Conservation (phyloP, 2,329 filamentous ascomycete genomes). For the Chaetomiaceae sp. region DNA sequence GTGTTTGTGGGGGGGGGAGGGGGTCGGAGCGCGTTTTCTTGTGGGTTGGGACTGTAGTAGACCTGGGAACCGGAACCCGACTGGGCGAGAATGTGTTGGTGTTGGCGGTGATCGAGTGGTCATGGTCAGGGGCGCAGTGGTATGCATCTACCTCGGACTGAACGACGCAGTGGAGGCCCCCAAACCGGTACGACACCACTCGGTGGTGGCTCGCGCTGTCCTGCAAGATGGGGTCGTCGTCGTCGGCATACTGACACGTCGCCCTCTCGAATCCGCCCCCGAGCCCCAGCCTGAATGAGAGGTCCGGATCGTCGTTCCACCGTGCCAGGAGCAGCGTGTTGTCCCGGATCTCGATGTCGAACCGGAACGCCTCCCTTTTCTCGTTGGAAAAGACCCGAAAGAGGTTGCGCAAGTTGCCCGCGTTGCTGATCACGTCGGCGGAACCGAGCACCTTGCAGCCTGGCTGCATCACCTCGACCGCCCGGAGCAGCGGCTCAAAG, state of each 20-base stretch:
- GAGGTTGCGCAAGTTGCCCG: constrained; percentile 21
- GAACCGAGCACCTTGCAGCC: constrained; percentile 6
- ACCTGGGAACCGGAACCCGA: too few relatives aligned
- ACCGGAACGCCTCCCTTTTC: constrained; percentile 1
- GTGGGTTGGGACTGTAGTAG: background rate
- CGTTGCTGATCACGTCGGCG: constrained; percentile 23
- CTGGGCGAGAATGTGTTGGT: too few relatives aligned
- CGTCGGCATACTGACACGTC: constrained; percentile 20
- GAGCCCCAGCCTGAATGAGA: constrained; percentile 12
- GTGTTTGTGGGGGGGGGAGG: background rate
- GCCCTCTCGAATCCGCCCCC: constrained; percentile 21
- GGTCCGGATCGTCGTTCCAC: constrained; percentile 22
- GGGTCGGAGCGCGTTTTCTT: background rate
- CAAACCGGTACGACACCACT: constrained; percentile 23
- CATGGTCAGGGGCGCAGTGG: constrained; percentile 12
- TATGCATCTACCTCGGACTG: constrained; percentile 25
- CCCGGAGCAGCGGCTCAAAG: constrained; percentile 24
- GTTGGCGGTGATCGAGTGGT: constrained; percentile 4
- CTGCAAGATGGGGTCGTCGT: constrained; percentile 6
- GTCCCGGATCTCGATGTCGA: constrained; percentile 18
- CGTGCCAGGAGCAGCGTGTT: constrained; percentile 19
- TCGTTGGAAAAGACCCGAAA: constrained; percentile 16
- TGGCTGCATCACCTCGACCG: constrained; percentile 17
- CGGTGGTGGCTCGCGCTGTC: constrained; percentile 22
- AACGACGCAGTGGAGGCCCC: constrained; percentile 17